These are phyloP conservation scores for Perilla frutescens DNA, from an alignment of 257 asterid genomes.

Conservation along the genomic window DNA sequence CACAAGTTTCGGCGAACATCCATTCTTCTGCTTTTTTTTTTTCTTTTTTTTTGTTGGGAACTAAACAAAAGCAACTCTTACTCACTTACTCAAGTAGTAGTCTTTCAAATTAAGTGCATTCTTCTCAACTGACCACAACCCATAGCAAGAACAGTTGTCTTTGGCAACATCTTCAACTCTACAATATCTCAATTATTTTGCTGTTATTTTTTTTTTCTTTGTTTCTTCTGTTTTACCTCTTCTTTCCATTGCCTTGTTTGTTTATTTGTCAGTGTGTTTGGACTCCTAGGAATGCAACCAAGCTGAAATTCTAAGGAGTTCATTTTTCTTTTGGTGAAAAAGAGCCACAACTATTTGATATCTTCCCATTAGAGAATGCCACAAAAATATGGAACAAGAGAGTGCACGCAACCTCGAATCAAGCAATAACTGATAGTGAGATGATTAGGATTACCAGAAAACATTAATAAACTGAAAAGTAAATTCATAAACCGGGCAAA, in stretches of 20 bases:
- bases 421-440: not conserved
- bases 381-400: constrained; percentile 14
- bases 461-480: not conserved
- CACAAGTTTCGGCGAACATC: not conserved
- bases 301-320: not conserved
- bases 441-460: not conserved
- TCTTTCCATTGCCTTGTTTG: not conserved
- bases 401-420: not conserved
- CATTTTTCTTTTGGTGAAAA: not conserved
- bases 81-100: not conserved
- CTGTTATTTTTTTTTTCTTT: not conserved
- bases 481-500: not conserved
- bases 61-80: not conserved
- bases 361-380: not conserved
- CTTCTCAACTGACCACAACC: not conserved
- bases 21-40: not conserved
- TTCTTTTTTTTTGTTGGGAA: not conserved
- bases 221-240: not conserved
- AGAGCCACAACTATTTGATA: not conserved
- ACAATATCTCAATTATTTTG: not conserved
- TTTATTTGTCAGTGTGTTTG: not conserved
- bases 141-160: not conserved
- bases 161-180: not conserved
- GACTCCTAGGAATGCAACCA: not conserved
- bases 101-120: constrained; percentile 2